Evolutionary conservation across 352 stramenopile genomes (phyloP).

Genomic region (Pythium dissimile): DNA sequence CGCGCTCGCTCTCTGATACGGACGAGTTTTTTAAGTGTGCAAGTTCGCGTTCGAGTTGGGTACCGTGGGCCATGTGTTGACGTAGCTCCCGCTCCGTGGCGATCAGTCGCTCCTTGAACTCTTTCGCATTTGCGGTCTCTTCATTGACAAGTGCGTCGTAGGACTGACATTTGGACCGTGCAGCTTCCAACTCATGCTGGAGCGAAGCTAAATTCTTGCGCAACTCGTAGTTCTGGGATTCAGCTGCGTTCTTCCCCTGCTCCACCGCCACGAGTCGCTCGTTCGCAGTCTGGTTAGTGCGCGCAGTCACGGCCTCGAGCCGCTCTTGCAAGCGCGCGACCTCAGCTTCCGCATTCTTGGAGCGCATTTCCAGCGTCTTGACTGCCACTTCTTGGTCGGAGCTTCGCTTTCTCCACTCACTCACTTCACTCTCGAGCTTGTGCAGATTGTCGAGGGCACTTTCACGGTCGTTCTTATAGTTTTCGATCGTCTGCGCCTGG

Average conservation of each 20-base stretch:
- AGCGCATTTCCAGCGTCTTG: slow-evolving; percentile 40
- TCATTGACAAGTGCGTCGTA: slow-evolving; percentile 31
- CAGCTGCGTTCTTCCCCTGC: slow-evolving; percentile 45
- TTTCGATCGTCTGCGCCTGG: slow-evolving; percentile 46
- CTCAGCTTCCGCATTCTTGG: slow-evolving; percentile 41
- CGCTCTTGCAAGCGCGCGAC: slow-evolving; percentile 36
- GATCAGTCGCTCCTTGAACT: slow-evolving; percentile 31
- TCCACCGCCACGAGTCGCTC: slow-evolving; percentile 53
- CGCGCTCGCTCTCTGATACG: slow-evolving; percentile 28
- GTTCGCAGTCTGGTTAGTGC: slow-evolving; percentile 47
- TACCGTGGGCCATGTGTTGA: slow-evolving; percentile 24
- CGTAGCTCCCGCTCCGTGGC: slow-evolving; percentile 25
- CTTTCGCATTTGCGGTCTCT: slow-evolving; percentile 32
- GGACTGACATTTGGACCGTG: slow-evolving; percentile 42
- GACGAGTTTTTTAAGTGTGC: slow-evolving; percentile 30
- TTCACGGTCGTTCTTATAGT: slow-evolving; percentile 43
- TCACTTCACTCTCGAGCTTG: slow-evolving; percentile 42
- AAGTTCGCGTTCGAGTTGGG: slow-evolving; percentile 49
- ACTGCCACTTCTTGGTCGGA: slow-evolving; percentile 38
- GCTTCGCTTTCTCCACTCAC: slow-evolving; percentile 34
- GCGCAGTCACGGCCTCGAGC: slow-evolving; percentile 32
- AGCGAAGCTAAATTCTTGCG: slow-evolving; percentile 39
- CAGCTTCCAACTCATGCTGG: slow-evolving; percentile 42
- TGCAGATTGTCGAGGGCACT: slow-evolving; percentile 37
- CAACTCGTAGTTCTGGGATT: slow-evolving; percentile 54